Percentiles rank a stretch among this genome's conserved stretches.
phyloP scores from a whole-genome alignment of 2,329 filamentous ascomycete genomes.

The Fusarium armeniacum region DNA sequence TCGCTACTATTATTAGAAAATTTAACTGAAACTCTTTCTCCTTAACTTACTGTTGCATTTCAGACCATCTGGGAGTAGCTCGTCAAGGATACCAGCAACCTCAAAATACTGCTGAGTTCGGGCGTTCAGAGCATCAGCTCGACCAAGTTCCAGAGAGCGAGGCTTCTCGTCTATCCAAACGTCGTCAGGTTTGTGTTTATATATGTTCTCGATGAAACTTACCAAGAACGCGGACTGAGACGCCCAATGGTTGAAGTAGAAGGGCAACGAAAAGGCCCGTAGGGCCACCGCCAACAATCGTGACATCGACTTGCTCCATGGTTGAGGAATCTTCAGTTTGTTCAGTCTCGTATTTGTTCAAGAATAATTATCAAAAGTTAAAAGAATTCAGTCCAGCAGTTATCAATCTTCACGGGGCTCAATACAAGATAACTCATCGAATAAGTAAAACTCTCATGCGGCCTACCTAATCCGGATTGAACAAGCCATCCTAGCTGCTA shows the following conservation, averaged over 20 bases:
- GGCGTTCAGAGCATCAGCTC: constrained; percentile 64
- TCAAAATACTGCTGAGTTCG: constrained; percentile 64
- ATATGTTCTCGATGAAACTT: background rate
- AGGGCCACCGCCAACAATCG: constrained; percentile 55
- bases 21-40: too few relatives aligned
- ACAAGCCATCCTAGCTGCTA: background rate
- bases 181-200: background rate
- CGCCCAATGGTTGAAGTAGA: constrained; percentile 58
- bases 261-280: constrained; percentile 62
- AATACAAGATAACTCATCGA: background rate
- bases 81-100: constrained; percentile 59
- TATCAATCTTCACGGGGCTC: background rate
- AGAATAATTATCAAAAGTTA: too few relatives aligned
- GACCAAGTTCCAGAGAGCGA: constrained; percentile 57
- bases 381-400: background rate
- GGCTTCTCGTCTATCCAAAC: constrained; percentile 56
- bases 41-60: constrained; percentile 61
- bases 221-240: constrained; percentile 59
- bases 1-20: constrained; percentile 51
- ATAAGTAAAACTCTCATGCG: background rate
- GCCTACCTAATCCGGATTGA: background rate
- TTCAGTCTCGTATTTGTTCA: too few relatives aligned
- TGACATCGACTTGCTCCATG: constrained; percentile 26
- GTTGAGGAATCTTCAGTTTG: background rate
- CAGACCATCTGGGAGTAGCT: constrained; percentile 59